Conservation (phyloP, 2,329 filamentous ascomycete species). For the Exophiala sideris region DNA sequence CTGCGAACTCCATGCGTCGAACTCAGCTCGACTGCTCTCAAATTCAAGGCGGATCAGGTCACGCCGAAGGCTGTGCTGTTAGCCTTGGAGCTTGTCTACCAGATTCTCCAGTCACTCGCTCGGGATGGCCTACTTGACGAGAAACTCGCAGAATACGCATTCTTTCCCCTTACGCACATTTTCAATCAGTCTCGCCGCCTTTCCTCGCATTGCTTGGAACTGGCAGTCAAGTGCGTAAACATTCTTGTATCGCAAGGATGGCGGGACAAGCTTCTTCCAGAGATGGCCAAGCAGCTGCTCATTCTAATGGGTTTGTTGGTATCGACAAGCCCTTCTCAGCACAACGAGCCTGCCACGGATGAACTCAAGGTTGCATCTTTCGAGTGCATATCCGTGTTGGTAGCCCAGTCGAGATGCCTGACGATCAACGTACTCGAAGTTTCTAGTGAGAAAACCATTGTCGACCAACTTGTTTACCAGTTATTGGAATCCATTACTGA, state of each 20-base stretch:
- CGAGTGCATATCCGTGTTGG: conserved; percentile 62
- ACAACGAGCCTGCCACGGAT: conserved; percentile 51
- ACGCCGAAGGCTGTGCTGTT: conserved; percentile 47
- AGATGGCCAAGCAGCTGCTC: conserved; percentile 78
- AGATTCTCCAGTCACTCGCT: conserved; percentile 39
- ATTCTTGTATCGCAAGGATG: conserved; percentile 76
- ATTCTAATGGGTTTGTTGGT: conserved; percentile 80
- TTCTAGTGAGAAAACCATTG: conserved; percentile 64
- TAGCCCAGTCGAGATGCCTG: conserved; percentile 50
- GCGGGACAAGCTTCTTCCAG: conserved; percentile 65
- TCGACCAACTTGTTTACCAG: conserved; percentile 79
- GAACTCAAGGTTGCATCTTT: conserved; percentile 73
- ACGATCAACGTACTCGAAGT: conserved; percentile 45
- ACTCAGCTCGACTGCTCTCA: conserved; percentile 54
- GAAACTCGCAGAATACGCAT: conserved; percentile 88
- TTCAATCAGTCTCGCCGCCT: conserved; percentile 72
- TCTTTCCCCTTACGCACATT: conserved; percentile 87
- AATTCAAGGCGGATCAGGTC: conserved; percentile 46
- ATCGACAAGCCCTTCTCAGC: conserved; percentile 64
- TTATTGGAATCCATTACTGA: conserved; percentile 70
- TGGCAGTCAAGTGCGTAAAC: conserved; percentile 70
- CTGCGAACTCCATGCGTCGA: conserved; percentile 59
- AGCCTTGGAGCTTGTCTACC: conserved; percentile 45
- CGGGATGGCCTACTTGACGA: conserved; percentile 59
- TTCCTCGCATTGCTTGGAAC: conserved; percentile 66